Percentiles rank a stretch among this genome's conserved stretches.
Evolutionary conservation across 768 basidiomycete species (phyloP).

Genomic region (Cubamyces lactineus): DNA sequence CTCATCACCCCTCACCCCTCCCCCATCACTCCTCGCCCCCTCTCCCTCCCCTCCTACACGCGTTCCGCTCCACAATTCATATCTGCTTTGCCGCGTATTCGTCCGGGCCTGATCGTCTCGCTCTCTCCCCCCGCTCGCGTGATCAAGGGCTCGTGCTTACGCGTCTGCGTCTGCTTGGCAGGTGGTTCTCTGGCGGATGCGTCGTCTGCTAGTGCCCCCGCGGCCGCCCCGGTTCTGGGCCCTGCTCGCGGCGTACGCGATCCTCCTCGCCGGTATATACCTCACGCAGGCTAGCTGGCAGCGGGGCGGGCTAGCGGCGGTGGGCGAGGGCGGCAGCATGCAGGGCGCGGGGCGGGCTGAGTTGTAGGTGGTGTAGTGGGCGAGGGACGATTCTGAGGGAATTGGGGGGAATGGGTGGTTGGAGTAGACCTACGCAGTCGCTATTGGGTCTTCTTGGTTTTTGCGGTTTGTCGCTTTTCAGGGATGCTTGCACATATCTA

Average conservation of each 20-base stretch:
- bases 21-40: neutral
- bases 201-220: slow-evolving; percentile 46
- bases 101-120: slow-evolving; percentile 15
- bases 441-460: neutral
- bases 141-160: slow-evolving; percentile 30
- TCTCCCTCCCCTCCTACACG: neutral
- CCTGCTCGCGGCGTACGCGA: slow-evolving; percentile 22
- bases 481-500: neutral
- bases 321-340: neutral
- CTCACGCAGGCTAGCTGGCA: slow-evolving; percentile 12
- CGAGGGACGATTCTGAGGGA: no score
- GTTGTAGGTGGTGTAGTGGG: neutral
- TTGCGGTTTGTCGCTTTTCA: neutral
- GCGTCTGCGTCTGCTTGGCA: slow-evolving; percentile 38
- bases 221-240: slow-evolving; percentile 15
- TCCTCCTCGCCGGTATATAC: slow-evolving; percentile 20
- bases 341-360: neutral
- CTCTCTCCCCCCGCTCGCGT: slow-evolving; percentile 4
- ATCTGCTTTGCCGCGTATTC: slow-evolving; percentile 2
- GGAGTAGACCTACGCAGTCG: neutral
- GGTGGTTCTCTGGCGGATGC: slow-evolving; percentile 81
- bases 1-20: slow-evolving; percentile 21
- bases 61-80: neutral
- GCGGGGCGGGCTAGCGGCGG: neutral
- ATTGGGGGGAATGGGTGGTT: neutral